Conservation (phyloP, 306 rosid genomes). For the Pueraria montana region DNA sequence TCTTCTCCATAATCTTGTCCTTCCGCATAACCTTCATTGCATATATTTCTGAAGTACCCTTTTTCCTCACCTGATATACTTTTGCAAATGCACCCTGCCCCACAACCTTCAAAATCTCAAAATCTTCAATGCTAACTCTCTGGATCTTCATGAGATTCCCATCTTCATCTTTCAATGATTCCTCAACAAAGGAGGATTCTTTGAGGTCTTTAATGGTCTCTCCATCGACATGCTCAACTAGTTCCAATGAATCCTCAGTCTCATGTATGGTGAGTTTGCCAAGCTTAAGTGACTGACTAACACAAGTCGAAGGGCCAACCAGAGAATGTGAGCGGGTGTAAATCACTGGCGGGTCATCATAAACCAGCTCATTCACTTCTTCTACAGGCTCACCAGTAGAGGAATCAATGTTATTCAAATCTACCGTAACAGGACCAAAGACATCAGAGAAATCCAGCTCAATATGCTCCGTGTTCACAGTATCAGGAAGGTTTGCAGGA, state of each 20-base stretch:
- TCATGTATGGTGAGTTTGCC: conserved; percentile 78
- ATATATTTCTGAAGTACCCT: conserved; percentile 88
- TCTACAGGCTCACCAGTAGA: conserved; percentile 48
- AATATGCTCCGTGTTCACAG: conserved; percentile 61
- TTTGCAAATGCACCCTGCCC: conserved; percentile 98
- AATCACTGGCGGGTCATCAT: conserved; percentile 84
- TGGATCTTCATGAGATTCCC: conserved; percentile 52
- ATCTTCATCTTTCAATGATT: conserved; percentile 51
- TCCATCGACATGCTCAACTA: conserved; percentile 47
- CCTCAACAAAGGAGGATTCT: conserved; percentile 54
- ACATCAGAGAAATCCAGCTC: conserved; percentile 93
- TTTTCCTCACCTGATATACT: conserved; percentile 94
- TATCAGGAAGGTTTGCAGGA: conserved; percentile 58
- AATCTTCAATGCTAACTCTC: conserved; percentile 81
- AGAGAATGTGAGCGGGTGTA: conserved; percentile 86
- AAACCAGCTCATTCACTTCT: conserved; percentile 66
- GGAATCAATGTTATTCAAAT: conserved; percentile 59
- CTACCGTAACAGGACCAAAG: conserved; percentile 83
- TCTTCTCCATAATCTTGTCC: conserved; percentile 96
- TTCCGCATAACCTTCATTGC: conserved; percentile 99
- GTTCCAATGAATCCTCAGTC: conserved; percentile 64
- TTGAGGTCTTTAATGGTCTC: conserved; percentile 52
- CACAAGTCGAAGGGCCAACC: conserved; percentile 89
- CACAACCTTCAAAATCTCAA: conserved; percentile 95
- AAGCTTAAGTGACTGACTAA: conserved; percentile 82